A percentile compares a stretch with the other conserved stretches of the same genome.
These are phyloP conservation scores for Yarrowia keelungensis DNA, from an alignment of 805 yeast species.

Conservation along the genomic window DNA sequence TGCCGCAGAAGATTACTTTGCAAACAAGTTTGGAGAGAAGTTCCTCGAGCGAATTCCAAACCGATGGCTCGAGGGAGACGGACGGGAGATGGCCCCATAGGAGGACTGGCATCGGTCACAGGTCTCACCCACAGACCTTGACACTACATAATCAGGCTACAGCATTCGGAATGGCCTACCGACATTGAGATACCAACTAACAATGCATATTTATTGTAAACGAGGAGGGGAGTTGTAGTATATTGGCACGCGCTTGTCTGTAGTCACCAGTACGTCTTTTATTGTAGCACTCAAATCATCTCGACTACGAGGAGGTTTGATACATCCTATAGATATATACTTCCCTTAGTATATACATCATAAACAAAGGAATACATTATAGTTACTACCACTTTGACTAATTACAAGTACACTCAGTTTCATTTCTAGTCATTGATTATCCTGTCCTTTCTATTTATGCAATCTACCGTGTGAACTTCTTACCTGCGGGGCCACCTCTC, in stretches of 20 bases:
- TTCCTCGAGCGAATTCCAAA: conserved; percentile 3
- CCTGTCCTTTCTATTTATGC: conserved; percentile 23
- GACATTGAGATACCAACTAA: conserved; percentile 6
- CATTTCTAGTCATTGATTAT: not conserved
- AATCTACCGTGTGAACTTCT: conserved; percentile 38
- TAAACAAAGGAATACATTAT: too few species aligned
- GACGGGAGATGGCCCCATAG: conserved; percentile 10
- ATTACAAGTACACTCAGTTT: not conserved
- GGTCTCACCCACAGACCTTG: not conserved
- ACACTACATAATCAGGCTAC: not conserved
- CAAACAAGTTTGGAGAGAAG: conserved; percentile 6
- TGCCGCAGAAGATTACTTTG: not conserved
- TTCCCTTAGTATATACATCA: too few species aligned
- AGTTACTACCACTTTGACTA: not conserved
- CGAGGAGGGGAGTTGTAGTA: not conserved
- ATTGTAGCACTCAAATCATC: too few species aligned
- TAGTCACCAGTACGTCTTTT: too few species aligned
- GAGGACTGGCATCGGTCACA: too few species aligned
- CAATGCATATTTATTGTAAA: not conserved
- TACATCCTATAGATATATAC: too few species aligned
- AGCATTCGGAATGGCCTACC: conserved; percentile 5
- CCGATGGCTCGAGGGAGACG: conserved; percentile 23
- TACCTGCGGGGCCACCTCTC: conserved; percentile 21
- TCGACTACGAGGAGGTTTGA: too few species aligned
- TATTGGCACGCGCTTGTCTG: too few species aligned